Evolutionary conservation across 345 rosid genomes (phyloP).

Genomic region (Murraya koenigii): DNA sequence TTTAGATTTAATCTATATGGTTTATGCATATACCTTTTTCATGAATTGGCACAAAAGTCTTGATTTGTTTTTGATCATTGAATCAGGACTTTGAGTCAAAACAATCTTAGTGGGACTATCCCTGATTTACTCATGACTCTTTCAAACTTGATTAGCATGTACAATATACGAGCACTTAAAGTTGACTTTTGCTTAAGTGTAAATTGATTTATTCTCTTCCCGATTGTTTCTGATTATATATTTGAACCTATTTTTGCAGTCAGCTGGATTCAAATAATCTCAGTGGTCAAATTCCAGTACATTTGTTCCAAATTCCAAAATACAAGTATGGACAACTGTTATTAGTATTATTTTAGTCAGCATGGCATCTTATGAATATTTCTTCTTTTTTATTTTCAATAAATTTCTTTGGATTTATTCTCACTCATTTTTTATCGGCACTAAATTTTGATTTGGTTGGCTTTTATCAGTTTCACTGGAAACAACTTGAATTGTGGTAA

Average conservation of each 20-base stretch:
- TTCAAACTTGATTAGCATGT: slow-evolving; percentile 70
- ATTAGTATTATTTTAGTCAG: background rate
- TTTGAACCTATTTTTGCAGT: slow-evolving; percentile 46
- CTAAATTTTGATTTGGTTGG: slow-evolving; percentile 12
- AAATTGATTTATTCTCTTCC: slow-evolving; percentile 4
- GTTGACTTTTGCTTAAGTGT: background rate
- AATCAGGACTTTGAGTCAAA: slow-evolving; percentile 81
- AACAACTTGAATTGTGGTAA: slow-evolving; percentile 67
- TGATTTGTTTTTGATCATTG: slow-evolving; percentile 12
- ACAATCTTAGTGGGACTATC: slow-evolving; percentile 73
- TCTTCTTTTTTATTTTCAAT: background rate
- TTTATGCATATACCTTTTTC: slow-evolving; percentile 2
- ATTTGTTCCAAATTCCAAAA: slow-evolving; percentile 54
- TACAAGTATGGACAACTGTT: slow-evolving; percentile 60
- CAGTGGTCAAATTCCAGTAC: slow-evolving; percentile 70
- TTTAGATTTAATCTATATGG: slow-evolving; percentile 4
- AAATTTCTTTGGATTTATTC: background rate
- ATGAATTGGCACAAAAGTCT: background rate
- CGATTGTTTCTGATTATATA: slow-evolving; percentile 9
- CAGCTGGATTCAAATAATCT: slow-evolving; percentile 75
- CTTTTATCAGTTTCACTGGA: slow-evolving; percentile 65
- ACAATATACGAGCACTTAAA: slow-evolving; percentile 23
- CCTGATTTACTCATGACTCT: slow-evolving; percentile 69
- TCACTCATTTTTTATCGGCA: background rate
- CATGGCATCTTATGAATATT: background rate